Percentiles rank a stretch among this genome's conserved stretches.
These are phyloP conservation scores for Onygenales sp. DNA, from an alignment of 2,329 filamentous ascomycete genomes.

Conservation along the genomic window DNA sequence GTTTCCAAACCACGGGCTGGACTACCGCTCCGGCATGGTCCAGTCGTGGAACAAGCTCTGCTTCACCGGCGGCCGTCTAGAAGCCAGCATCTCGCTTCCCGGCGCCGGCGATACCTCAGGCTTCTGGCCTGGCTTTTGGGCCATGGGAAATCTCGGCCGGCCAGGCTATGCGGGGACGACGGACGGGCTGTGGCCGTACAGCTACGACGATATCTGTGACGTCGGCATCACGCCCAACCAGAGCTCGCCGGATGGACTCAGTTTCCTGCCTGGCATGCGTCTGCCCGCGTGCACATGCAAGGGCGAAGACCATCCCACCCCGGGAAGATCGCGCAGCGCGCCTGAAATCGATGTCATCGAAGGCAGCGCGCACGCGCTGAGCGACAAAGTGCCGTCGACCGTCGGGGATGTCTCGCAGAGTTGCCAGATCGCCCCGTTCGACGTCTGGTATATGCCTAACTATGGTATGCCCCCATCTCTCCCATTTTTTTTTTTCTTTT, in stretches of 20 bases:
- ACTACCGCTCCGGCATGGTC: constrained; percentile 64
- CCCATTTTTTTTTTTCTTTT: neutral
- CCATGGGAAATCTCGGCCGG: constrained; percentile 63
- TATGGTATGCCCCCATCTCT: constrained; percentile 29
- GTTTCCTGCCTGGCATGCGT: constrained; percentile 59
- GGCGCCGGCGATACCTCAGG: constrained; percentile 57
- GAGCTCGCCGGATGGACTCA: constrained; percentile 57
- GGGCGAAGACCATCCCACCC: constrained; percentile 55
- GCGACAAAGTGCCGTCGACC: constrained; percentile 36
- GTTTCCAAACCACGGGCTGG: constrained; percentile 54
- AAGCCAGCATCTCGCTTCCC: constrained; percentile 61
- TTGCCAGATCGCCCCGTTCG: constrained; percentile 59
- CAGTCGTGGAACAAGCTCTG: constrained; percentile 67
- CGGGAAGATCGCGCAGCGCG: constrained; percentile 55
- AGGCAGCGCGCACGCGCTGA: constrained; percentile 50
- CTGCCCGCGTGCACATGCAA: constrained; percentile 59
- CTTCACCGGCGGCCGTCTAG: constrained; percentile 61
- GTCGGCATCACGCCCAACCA: constrained; percentile 64
- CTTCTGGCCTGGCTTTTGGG: constrained; percentile 69
- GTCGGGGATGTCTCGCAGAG: constrained; percentile 58
- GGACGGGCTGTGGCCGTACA: constrained; percentile 66
- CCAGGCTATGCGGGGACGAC: constrained; percentile 61
- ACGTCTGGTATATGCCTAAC: constrained; percentile 59
- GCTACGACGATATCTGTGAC: constrained; percentile 59
- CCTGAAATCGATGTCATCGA: constrained; percentile 66